A percentile compares a stretch with the other conserved stretches of the same genome.
Evolutionary conservation across 164 flowering plant genomes (phyloP).

Genomic region (Macadamia integrifolia): DNA sequence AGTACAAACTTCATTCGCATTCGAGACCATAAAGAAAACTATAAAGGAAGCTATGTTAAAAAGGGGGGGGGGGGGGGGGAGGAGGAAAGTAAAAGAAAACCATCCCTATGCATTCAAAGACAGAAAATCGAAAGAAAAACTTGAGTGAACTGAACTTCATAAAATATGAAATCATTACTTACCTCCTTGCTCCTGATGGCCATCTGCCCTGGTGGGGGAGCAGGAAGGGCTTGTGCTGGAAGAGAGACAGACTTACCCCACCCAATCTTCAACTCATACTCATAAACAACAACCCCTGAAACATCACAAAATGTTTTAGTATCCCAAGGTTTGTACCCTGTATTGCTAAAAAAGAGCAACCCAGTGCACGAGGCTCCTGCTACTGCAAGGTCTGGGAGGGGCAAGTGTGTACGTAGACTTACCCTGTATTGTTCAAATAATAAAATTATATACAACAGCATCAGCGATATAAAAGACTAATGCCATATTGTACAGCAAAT

Average conservation of each 20-base stretch:
- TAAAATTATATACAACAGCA: neutral
- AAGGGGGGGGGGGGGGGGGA: too few relatives aligned
- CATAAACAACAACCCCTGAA: slow-evolving; percentile 92
- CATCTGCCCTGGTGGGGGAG: slow-evolving; percentile 99
- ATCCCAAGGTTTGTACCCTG: neutral
- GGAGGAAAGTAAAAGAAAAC: neutral
- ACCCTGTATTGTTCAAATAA: neutral
- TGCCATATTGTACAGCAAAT: neutral
- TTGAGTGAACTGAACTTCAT: neutral
- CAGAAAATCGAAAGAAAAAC: neutral
- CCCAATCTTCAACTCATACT: slow-evolving; percentile 95
- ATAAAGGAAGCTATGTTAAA: neutral
- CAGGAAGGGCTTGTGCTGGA: slow-evolving; percentile 97
- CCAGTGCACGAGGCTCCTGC: too few relatives aligned
- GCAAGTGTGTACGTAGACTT: too few relatives aligned
- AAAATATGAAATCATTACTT: slow-evolving; percentile 6
- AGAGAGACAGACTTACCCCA: slow-evolving; percentile 99
- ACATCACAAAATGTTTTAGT: neutral
- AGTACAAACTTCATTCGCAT: too few relatives aligned
- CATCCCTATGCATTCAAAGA: neutral
- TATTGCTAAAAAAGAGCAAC: too few relatives aligned
- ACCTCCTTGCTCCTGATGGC: slow-evolving; percentile 99
- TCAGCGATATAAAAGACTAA: neutral
- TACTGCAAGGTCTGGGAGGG: too few relatives aligned
- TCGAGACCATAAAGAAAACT: neutral